Evolutionary conservation across 2,329 filamentous ascomycete genomes (phyloP).

Genomic region (Xylariaceae sp.): DNA sequence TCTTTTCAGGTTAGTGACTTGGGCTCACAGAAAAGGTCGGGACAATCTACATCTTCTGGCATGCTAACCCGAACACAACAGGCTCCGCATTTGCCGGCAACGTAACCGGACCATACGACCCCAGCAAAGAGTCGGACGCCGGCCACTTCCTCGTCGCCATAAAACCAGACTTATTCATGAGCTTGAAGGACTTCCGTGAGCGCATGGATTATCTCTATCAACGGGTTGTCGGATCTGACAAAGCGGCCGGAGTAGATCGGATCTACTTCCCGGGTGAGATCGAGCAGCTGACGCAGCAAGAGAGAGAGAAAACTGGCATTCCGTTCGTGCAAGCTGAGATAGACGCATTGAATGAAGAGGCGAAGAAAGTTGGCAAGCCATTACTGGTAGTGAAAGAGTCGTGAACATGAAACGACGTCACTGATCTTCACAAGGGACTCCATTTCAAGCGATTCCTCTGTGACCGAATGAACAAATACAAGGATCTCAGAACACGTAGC

Average conservation of each 20-base stretch:
- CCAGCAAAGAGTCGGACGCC: conserved; percentile 63
- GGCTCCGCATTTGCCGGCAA: conserved; percentile 75
- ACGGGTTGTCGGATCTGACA: conserved; percentile 50
- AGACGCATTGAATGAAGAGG: conserved; percentile 53
- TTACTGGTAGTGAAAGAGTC: conserved; percentile 20
- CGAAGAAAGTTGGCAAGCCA: conserved; percentile 39
- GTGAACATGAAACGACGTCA: too few relatives aligned
- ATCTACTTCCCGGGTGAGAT: conserved; percentile 62
- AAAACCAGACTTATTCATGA: conserved; percentile 72
- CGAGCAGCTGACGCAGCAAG: conserved; percentile 51
- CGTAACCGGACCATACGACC: conserved; percentile 73
- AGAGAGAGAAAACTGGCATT: conserved; percentile 52
- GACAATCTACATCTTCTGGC: too few relatives aligned
- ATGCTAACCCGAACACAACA: conserved; percentile 11
- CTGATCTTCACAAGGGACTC: too few relatives aligned
- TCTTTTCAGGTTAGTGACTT: conserved; percentile 52
- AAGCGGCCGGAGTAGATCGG: conserved; percentile 51
- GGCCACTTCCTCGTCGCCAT: conserved; percentile 71
- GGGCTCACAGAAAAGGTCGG: too few relatives aligned
- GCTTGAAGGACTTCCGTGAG: conserved; percentile 62
- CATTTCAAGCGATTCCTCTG: too few relatives aligned
- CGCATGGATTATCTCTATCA: conserved; percentile 56
- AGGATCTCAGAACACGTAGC: too few relatives aligned
- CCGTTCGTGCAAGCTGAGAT: conserved; percentile 55
- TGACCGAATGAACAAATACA: too few relatives aligned